Conservation (phyloP, 2,329 filamentous ascomycete species). For the Fusarium brachygibbosum region DNA sequence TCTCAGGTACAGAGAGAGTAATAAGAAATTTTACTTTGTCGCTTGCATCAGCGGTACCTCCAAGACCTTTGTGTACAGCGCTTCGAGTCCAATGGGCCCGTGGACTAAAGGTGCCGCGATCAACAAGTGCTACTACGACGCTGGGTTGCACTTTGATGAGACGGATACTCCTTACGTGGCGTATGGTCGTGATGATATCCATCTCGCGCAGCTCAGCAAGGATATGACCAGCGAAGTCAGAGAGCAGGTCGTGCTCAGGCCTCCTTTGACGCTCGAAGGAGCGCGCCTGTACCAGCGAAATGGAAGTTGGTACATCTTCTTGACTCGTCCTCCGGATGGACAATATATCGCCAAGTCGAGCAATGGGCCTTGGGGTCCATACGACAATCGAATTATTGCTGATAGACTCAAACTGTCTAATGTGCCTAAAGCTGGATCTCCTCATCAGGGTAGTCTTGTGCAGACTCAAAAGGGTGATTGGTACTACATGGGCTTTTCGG, state of each 20-base stretch:
- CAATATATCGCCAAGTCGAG: constrained; percentile 63
- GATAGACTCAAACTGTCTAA: constrained; percentile 54
- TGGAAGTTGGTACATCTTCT: constrained; percentile 67
- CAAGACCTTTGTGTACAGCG: constrained; percentile 68
- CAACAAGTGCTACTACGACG: constrained; percentile 70
- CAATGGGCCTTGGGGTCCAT: constrained; percentile 63
- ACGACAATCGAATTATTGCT: constrained; percentile 60
- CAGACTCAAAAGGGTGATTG: constrained; percentile 65
- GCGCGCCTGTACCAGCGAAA: constrained; percentile 68
- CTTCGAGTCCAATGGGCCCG: constrained; percentile 56
- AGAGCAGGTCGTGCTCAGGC: constrained; percentile 13
- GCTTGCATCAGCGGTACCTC: constrained; percentile 57
- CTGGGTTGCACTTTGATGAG: constrained; percentile 66
- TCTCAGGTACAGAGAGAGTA: constrained; percentile 26
- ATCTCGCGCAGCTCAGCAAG: constrained; percentile 63
- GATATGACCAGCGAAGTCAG: constrained; percentile 50
- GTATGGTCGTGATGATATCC: constrained; percentile 63
- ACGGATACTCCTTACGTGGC: constrained; percentile 70
- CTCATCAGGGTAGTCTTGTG: constrained; percentile 69
- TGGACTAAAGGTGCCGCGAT: constrained; percentile 59
- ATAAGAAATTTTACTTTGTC: constrained; percentile 35
- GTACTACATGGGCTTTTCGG: constrained; percentile 70
- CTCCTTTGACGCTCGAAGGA: constrained; percentile 59
- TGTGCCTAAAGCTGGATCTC: constrained; percentile 57
- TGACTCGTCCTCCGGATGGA: constrained; percentile 59